phyloP scores from a whole-genome alignment of 2,329 filamentous ascomycete species.

The Diplodia intermedia region DNA sequence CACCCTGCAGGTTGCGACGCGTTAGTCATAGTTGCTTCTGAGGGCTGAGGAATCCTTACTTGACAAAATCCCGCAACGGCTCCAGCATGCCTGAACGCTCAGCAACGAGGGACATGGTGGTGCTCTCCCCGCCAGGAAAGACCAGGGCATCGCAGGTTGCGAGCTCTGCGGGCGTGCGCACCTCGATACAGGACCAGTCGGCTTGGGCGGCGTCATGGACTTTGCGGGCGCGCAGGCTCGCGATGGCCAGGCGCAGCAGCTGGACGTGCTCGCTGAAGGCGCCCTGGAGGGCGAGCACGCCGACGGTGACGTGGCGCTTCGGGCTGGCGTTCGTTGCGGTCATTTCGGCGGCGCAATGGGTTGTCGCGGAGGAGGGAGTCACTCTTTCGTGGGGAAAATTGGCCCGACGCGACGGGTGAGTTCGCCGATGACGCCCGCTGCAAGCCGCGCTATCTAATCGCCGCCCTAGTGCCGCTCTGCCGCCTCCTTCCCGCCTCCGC shows the following conservation, averaged over 20 bases:
- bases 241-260: conserved; percentile 73
- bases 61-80: conserved; percentile 87
- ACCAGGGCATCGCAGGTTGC: conserved; percentile 79
- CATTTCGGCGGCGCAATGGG: conserved; percentile 21
- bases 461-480: conserved; percentile 12
- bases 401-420: neutral
- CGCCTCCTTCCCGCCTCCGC: neutral
- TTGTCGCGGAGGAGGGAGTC: conserved; percentile 13
- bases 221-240: conserved; percentile 50
- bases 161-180: conserved; percentile 77
- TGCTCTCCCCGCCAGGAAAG: conserved; percentile 94
- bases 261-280: conserved; percentile 89
- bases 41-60: conserved; percentile 62
- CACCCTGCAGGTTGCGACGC: conserved; percentile 58
- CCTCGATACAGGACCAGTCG: conserved; percentile 73
- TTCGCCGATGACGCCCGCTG: conserved; percentile 26
- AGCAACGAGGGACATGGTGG: conserved; percentile 88
- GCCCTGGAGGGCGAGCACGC: conserved; percentile 81
- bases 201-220: conserved; percentile 36
- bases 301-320: conserved; percentile 56
- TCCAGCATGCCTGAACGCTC: conserved; percentile 81
- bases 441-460: conserved; percentile 21
- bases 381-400: conserved; percentile 17
- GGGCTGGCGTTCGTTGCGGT: conserved; percentile 22
- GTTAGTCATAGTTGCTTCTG: conserved; percentile 18